Conservation (phyloP, 1,284 basidiomycete species). For the Microbotryomycetes sp. region DNA sequence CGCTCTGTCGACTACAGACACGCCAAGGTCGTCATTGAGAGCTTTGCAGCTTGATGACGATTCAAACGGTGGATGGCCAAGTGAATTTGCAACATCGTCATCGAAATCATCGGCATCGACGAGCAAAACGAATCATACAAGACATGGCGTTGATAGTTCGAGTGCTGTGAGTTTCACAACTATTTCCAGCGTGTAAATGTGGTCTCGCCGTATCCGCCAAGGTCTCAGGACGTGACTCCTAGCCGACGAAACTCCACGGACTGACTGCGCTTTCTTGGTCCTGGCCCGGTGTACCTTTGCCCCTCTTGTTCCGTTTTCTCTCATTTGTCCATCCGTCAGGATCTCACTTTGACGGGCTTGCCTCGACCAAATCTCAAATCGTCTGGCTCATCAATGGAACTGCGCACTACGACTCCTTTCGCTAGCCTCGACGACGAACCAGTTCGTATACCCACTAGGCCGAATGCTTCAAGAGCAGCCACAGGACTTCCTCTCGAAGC, state of each 20-base stretch:
- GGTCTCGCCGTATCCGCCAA: background rate
- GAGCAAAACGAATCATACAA: background rate
- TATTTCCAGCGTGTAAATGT: too few species aligned
- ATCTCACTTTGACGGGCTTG: slow-evolving; percentile 16
- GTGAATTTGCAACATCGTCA: background rate
- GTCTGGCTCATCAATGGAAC: slow-evolving; percentile 16
- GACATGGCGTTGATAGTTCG: background rate
- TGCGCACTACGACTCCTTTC: slow-evolving; percentile 23
- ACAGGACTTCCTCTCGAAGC: background rate
- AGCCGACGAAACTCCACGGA: background rate
- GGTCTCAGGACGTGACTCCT: background rate
- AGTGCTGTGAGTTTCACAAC: background rate
- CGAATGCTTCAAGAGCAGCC: background rate
- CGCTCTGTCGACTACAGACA: slow-evolving; percentile 4
- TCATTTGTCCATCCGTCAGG: slow-evolving; percentile 6
- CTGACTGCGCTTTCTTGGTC: background rate
- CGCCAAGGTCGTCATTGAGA: background rate
- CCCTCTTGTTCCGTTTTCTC: background rate
- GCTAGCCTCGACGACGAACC: background rate
- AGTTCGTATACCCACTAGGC: background rate
- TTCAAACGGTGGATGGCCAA: background rate
- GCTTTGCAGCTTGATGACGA: background rate
- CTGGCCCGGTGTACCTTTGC: background rate
- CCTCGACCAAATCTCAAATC: slow-evolving; percentile 12
- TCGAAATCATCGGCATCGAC: too few species aligned